Conservation (phyloP, 129 eudicot species). For the Saussurea involucrata region DNA sequence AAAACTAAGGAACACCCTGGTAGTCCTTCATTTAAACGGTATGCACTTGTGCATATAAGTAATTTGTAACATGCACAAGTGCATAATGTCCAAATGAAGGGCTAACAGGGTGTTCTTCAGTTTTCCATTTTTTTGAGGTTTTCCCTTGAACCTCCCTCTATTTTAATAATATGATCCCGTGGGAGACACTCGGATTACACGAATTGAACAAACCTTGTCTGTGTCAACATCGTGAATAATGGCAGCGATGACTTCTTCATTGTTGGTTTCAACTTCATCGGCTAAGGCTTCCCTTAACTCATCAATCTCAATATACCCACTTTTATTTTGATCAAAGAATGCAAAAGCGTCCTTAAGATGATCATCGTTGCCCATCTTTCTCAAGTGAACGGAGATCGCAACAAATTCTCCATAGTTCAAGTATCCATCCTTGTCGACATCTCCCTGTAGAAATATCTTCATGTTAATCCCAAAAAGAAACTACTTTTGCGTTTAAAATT, state of each 20-base stretch:
- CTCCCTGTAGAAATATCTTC: constrained; percentile 49
- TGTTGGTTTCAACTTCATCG: constrained; percentile 58
- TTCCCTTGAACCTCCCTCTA: too few relatives aligned
- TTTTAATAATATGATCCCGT: too few relatives aligned
- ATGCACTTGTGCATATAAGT: too few relatives aligned
- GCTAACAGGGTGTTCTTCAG: too few relatives aligned
- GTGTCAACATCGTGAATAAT: constrained; percentile 89
- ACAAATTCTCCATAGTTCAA: constrained; percentile 72
- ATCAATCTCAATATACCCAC: constrained; percentile 75
- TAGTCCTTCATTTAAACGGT: too few relatives aligned
- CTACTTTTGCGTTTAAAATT: neutral
- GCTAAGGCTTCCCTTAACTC: constrained; percentile 68
- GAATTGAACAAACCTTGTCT: constrained; percentile 56
- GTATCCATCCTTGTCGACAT: constrained; percentile 71
- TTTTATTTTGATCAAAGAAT: constrained; percentile 69
- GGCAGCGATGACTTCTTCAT: constrained; percentile 73
- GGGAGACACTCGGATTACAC: neutral
- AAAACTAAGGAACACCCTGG: too few relatives aligned
- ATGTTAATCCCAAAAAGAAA: neutral
- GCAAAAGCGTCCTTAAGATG: constrained; percentile 70
- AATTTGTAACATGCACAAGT: too few relatives aligned
- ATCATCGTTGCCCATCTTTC: constrained; percentile 79
- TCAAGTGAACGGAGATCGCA: constrained; percentile 74
- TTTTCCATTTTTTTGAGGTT: too few relatives aligned
- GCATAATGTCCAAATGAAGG: too few relatives aligned